These are phyloP conservation scores for Lachancea kluyveri DNA, from an alignment of 805 yeast species.

Conservation along the genomic window DNA sequence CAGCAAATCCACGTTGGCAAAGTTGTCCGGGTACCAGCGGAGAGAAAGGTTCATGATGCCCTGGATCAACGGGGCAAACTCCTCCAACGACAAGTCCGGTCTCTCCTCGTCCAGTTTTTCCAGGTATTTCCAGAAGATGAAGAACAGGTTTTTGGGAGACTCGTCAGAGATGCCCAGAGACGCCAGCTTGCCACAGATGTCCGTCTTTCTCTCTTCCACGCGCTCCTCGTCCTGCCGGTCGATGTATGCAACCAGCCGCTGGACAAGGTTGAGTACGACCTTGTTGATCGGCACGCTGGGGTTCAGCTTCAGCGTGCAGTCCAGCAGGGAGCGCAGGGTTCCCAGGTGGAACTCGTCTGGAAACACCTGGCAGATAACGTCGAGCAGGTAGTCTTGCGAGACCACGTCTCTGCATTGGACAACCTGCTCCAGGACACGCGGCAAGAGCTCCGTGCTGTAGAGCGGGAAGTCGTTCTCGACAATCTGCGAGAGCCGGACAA, in stretches of 20 bases:
- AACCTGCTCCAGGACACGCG: slow-evolving; percentile 79
- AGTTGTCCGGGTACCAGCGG: slow-evolving; percentile 57
- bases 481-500: slow-evolving; percentile 82
- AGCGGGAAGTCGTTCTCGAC: slow-evolving; percentile 59
- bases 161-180: slow-evolving; percentile 5
- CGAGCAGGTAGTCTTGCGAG: slow-evolving; percentile 88
- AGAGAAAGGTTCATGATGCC: slow-evolving; percentile 61
- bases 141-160: slow-evolving; percentile 32
- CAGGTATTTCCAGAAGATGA: slow-evolving; percentile 61
- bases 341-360: slow-evolving; percentile 86
- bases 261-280: slow-evolving; percentile 63
- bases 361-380: slow-evolving; percentile 88
- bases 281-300: slow-evolving; percentile 65
- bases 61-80: slow-evolving; percentile 56
- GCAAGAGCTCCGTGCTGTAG: slow-evolving; percentile 51
- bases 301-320: slow-evolving; percentile 58
- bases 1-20: slow-evolving; percentile 53
- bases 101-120: slow-evolving; percentile 47
- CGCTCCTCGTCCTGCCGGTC: slow-evolving; percentile 14
- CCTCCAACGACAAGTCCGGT: slow-evolving; percentile 62
- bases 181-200: neutral
- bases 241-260: slow-evolving; percentile 41
- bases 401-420: slow-evolving; percentile 86
- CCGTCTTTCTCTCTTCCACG: slow-evolving; percentile 7
- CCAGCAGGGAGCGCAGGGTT: slow-evolving; percentile 62